Percentiles rank a stretch among this genome's conserved stretches.
Evolutionary conservation across 768 basidiomycete species (phyloP).

Genomic region (Boletus sp.): DNA sequence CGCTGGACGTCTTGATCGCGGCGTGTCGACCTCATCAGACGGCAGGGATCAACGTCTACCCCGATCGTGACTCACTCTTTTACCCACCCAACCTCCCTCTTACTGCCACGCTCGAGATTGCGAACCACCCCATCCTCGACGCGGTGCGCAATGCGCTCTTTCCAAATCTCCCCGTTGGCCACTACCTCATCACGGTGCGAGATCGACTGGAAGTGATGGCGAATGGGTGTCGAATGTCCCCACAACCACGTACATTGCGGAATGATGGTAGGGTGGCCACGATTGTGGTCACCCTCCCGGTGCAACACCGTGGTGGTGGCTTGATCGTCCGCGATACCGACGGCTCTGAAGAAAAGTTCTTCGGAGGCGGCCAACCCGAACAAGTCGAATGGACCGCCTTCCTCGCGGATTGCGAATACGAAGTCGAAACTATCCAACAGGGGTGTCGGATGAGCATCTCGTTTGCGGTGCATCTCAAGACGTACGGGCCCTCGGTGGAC

Average conservation of each 20-base stretch:
- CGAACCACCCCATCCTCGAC: conserved; percentile 81
- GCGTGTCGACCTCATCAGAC: conserved; percentile 68
- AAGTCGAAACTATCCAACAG: conserved; percentile 67
- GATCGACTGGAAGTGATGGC: conserved; percentile 71
- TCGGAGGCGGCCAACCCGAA: conserved; percentile 57
- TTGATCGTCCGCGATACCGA: conserved; percentile 57
- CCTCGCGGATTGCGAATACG: conserved; percentile 70
- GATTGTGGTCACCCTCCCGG: conserved; percentile 69
- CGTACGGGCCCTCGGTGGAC: conserved; percentile 62
- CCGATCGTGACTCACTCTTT: conserved; percentile 64
- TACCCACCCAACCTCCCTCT: conserved; percentile 73
- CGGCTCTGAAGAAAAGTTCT: conserved; percentile 60
- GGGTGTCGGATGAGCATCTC: conserved; percentile 70
- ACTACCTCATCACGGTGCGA: conserved; percentile 65
- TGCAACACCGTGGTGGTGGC: conserved; percentile 68
- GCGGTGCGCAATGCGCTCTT: conserved; percentile 72
- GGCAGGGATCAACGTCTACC: conserved; percentile 49
- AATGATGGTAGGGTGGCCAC: conserved; percentile 74
- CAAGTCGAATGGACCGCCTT: conserved; percentile 81
- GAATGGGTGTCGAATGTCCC: conserved; percentile 55
- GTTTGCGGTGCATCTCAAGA: conserved; percentile 69
- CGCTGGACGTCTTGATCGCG: conserved; percentile 74
- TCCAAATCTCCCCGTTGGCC: conserved; percentile 63
- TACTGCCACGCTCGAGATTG: conserved; percentile 73
- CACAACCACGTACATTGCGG: conserved; percentile 51